These are phyloP conservation scores for Astragalus glycyphyllos DNA, from an alignment of 306 rosid species.

Conservation along the genomic window DNA sequence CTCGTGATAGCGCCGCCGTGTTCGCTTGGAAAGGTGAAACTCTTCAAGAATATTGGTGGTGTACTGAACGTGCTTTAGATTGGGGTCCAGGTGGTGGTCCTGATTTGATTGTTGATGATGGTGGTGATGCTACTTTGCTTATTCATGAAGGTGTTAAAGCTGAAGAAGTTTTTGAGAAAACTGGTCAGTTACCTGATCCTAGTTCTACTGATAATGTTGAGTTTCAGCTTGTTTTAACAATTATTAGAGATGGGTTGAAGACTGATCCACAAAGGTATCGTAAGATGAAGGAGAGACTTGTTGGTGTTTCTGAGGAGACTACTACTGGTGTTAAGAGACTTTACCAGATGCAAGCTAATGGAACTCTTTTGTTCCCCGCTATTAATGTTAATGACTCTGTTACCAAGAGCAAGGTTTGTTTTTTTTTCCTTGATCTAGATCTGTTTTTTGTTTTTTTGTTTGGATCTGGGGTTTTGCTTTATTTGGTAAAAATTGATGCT, in stretches of 20 bases:
- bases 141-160: conserved; percentile 97
- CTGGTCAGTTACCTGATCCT: conserved; percentile 73
- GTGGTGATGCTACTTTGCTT: conserved; percentile 83
- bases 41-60: conserved; percentile 99
- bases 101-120: conserved; percentile 92
- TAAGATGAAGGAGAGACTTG: conserved; percentile 87
- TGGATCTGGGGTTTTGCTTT: conserved; percentile 1
- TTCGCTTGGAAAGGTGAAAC: conserved; percentile 99
- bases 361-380: conserved; percentile 86
- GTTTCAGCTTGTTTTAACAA: conserved; percentile 82
- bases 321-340: conserved; percentile 98
- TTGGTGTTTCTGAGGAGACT: conserved; percentile 95
- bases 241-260: conserved; percentile 82
- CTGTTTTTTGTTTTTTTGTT: no score
- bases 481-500: not conserved
- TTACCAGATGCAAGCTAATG: conserved; percentile 86
- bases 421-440: not conserved
- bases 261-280: conserved; percentile 76
- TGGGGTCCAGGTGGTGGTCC: conserved; percentile 97
- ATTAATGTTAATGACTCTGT: conserved; percentile 97
- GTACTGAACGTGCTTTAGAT: conserved; percentile 91
- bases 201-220: conserved; percentile 76
- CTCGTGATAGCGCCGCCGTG: conserved; percentile 91
- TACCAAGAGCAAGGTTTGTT: conserved; percentile 92
- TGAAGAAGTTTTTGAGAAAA: conserved; percentile 70